Evolutionary conservation across 2,329 filamentous ascomycete genomes (phyloP).

Genomic region (Capronia coronata): DNA sequence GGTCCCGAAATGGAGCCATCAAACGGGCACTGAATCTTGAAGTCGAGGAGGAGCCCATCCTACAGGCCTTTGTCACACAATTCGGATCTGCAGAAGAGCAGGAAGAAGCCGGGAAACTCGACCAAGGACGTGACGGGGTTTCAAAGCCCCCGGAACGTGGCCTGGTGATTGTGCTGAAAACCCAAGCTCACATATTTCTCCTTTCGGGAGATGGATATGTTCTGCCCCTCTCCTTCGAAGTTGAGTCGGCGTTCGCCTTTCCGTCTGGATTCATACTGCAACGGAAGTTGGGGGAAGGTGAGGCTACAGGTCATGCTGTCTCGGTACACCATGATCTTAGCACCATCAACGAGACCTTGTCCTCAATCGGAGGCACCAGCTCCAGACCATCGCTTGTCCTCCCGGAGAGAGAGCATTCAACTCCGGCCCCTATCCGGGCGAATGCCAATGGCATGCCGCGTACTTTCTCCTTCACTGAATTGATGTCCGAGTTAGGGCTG

Average conservation of each 20-base stretch:
- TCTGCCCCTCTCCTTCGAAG: slow-evolving; percentile 88
- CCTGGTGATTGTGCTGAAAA: slow-evolving; percentile 83
- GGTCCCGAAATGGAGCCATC: slow-evolving; percentile 79
- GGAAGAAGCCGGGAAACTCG: slow-evolving; percentile 21
- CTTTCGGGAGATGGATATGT: slow-evolving; percentile 81
- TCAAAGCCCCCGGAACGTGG: slow-evolving; percentile 34
- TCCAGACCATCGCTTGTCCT: slow-evolving; percentile 44
- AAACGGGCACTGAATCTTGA: slow-evolving; percentile 81
- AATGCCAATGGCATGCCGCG: slow-evolving; percentile 21
- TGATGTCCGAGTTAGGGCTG: slow-evolving; percentile 27
- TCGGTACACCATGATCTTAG: slow-evolving; percentile 27
- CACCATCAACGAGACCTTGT: slow-evolving; percentile 30
- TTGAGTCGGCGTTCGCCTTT: slow-evolving; percentile 77
- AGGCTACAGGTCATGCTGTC: slow-evolving; percentile 45
- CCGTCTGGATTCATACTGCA: slow-evolving; percentile 81
- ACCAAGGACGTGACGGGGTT: background rate
- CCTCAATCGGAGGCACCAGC: slow-evolving; percentile 32
- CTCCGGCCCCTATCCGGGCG: slow-evolving; percentile 42
- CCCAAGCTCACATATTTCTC: slow-evolving; percentile 90
- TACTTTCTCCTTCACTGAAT: slow-evolving; percentile 25
- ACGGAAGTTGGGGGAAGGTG: slow-evolving; percentile 52
- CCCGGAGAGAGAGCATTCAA: slow-evolving; percentile 49
- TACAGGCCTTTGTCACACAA: slow-evolving; percentile 77
- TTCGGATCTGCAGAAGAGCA: slow-evolving; percentile 54
- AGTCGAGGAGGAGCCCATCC: slow-evolving; percentile 75